Conservation (phyloP, 352 stramenopile species). For the Pythium graminicola region DNA sequence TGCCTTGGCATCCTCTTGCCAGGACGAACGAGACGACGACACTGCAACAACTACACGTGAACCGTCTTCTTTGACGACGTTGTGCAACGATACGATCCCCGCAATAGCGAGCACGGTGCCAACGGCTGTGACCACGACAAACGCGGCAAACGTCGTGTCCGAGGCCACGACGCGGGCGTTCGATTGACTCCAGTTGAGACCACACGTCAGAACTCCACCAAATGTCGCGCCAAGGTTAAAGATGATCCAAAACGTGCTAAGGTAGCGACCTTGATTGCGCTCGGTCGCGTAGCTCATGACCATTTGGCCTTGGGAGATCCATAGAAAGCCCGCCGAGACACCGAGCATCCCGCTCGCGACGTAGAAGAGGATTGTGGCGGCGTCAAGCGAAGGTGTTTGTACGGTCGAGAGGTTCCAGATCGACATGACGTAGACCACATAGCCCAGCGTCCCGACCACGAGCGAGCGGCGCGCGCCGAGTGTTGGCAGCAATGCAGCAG, state of each 20-base stretch:
- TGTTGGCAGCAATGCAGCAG: conserved; percentile 36
- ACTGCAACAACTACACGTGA: conserved; percentile 6
- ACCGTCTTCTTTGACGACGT: conserved; percentile 27
- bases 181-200: conserved; percentile 28
- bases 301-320: conserved; percentile 68
- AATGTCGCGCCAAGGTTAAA: conserved; percentile 68
- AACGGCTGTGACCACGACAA: conserved; percentile 46
- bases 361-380: conserved; percentile 7
- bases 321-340: conserved; percentile 57
- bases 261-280: conserved; percentile 39
- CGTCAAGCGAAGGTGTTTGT: too few species aligned
- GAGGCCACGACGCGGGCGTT: conserved; percentile 17
- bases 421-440: conserved; percentile 41
- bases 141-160: conserved; percentile 44
- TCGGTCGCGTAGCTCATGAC: conserved; percentile 49
- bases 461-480: conserved; percentile 41
- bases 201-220: conserved; percentile 59
- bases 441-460: conserved; percentile 46
- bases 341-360: conserved; percentile 41
- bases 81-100: conserved; percentile 27
- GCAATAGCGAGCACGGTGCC: conserved; percentile 37
- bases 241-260: conserved; percentile 73
- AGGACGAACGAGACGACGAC: background rate
- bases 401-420: conserved; percentile 44
- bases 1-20: conserved; percentile 1